A percentile compares a stretch with the other conserved stretches of the same genome.
Evolutionary conservation across 1,284 basidiomycete species (phyloP).

Genomic region (Sporisorium scitamineum): DNA sequence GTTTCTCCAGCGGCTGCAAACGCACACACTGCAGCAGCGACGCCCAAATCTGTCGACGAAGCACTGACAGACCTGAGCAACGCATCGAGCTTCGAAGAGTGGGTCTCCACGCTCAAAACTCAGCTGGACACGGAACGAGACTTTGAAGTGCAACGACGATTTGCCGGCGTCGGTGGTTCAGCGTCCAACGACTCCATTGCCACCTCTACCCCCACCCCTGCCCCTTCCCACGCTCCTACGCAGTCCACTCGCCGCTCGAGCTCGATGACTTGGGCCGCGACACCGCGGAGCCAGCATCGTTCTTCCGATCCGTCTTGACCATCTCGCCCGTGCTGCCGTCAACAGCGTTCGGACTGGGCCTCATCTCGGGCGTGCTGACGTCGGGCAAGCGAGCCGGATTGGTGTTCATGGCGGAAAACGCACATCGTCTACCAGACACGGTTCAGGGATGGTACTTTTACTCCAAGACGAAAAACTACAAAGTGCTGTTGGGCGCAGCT

Average conservation of each 20-base stretch:
- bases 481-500: conserved; percentile 59
- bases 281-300: conserved; percentile 2
- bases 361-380: conserved; percentile 56
- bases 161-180: conserved; percentile 3
- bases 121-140: conserved; percentile 48
- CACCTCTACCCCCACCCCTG: conserved; percentile 4
- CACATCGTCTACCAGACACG: conserved; percentile 64
- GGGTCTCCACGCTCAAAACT: conserved; percentile 37
- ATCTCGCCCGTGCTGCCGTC: conserved; percentile 51
- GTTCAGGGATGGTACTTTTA: conserved; percentile 70
- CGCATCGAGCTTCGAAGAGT: conserved; percentile 46
- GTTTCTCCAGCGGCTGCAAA: neutral
- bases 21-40: neutral
- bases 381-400: conserved; percentile 54
- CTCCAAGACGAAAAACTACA: conserved; percentile 69
- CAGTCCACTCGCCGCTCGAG: conserved; percentile 29
- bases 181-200: conserved; percentile 37
- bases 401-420: conserved; percentile 68
- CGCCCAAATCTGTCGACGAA: conserved; percentile 32
- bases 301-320: conserved; percentile 10
- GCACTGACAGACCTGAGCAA: conserved; percentile 39
- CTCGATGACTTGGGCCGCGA: conserved; percentile 13
- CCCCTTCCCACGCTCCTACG: conserved; percentile 17
- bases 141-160: conserved; percentile 38
- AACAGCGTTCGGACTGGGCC: conserved; percentile 56